Percentiles rank a stretch among this genome's conserved stretches.
Conservation (phyloP, 495 filamentous ascomycete genomes). For the Penicillium mononematosum region DNA sequence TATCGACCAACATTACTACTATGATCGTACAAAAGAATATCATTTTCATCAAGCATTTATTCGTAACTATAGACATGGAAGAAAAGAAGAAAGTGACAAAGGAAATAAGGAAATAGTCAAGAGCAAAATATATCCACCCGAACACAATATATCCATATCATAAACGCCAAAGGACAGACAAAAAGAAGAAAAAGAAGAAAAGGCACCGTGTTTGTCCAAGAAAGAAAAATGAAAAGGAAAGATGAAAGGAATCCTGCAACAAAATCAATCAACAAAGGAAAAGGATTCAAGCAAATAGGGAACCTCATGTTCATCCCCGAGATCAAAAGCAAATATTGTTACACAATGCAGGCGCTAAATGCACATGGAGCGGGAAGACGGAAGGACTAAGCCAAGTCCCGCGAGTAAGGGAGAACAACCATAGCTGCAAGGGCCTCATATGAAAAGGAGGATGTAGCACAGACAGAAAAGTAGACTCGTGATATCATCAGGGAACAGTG, state of each 20-base stretch:
- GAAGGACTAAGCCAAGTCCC: slow-evolving; percentile 1
- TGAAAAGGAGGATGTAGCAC: slow-evolving; percentile 3
- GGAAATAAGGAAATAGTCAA: slow-evolving; percentile 15
- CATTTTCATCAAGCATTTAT: slow-evolving; percentile 11
- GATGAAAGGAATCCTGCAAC: slow-evolving; percentile 16
- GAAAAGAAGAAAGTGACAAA: slow-evolving; percentile 17
- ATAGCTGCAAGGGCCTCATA: slow-evolving; percentile 23
- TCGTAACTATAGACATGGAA: slow-evolving; percentile 19
- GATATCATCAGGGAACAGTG: slow-evolving; percentile 20
- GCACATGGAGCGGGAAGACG: slow-evolving; percentile 16
- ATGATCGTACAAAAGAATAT: background rate
- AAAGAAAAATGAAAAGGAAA: slow-evolving; percentile 4
- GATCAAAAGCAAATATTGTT: slow-evolving; percentile 23
- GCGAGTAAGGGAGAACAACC: slow-evolving; percentile 13
- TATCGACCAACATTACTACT: background rate
- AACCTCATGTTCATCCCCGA: slow-evolving; percentile 13
- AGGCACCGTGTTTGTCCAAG: slow-evolving; percentile 20
- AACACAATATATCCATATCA: slow-evolving; percentile 25
- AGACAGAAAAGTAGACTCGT: slow-evolving; percentile 18
- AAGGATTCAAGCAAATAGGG: slow-evolving; percentile 16
- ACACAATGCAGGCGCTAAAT: slow-evolving; percentile 34
- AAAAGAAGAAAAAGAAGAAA: slow-evolving; percentile 8
- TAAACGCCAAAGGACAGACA: slow-evolving; percentile 19
- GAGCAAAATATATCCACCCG: slow-evolving; percentile 13
- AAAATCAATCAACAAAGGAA: slow-evolving; percentile 20